phyloP scores from a whole-genome alignment of 805 yeast genomes.

The Scheffersomyces coipomensis region DNA sequence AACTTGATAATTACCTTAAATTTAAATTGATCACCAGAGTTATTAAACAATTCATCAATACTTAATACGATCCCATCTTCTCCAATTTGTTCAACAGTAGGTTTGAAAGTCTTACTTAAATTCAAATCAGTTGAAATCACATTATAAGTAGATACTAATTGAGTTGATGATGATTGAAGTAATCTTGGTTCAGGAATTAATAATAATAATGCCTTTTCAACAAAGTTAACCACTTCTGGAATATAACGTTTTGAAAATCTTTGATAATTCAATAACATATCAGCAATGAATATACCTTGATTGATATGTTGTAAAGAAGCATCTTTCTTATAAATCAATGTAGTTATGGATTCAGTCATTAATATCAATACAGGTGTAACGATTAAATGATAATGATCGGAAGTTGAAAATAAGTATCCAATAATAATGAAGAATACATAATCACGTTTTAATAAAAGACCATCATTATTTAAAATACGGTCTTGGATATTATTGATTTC shows the following conservation, averaged over 20 bases:
- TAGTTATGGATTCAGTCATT: constrained; percentile 61
- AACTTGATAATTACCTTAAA: constrained; percentile 33
- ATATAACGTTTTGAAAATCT: constrained; percentile 72
- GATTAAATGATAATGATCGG: constrained; percentile 91
- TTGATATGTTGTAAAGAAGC: constrained; percentile 41
- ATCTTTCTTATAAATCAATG: constrained; percentile 28
- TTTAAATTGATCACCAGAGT: constrained; percentile 15
- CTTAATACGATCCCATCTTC: constrained; percentile 2
- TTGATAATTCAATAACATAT: constrained; percentile 69
- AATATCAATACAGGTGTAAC: constrained; percentile 80
- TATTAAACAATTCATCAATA: constrained; percentile 9
- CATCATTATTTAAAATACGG: constrained; percentile 32
- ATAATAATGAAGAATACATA: constrained; percentile 65
- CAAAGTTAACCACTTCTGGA: constrained; percentile 72
- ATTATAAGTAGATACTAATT: constrained; percentile 8
- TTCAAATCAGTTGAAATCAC: constrained; percentile 11
- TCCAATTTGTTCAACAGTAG: constrained; percentile 4
- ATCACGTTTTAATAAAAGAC: constrained; percentile 37
- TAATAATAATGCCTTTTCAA: constrained; percentile 49
- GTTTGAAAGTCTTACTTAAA: constrained; percentile 15
- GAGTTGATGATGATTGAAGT: constrained; percentile 1
- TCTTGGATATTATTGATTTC: constrained; percentile 55
- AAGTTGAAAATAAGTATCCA: constrained; percentile 84
- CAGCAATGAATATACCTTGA: constrained; percentile 66
- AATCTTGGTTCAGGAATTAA: constrained; percentile 40